These are phyloP conservation scores for Metschnikowia lochheadii DNA, from an alignment of 805 yeast species.

Conservation along the genomic window DNA sequence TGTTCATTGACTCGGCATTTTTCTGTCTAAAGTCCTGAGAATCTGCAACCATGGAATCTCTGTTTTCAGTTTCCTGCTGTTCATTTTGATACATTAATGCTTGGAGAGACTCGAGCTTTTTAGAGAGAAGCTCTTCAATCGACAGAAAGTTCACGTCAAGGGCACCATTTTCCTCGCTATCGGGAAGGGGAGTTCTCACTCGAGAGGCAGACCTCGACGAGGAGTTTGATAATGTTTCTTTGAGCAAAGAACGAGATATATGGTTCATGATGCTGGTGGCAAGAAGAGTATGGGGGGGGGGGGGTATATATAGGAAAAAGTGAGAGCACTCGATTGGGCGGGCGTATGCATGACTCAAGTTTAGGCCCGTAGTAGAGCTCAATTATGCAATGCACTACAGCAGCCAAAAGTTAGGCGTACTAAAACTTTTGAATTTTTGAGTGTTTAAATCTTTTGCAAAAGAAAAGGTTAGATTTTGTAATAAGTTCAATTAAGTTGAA, in stretches of 20 bases:
- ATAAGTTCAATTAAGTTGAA: no score
- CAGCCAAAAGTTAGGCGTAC: neutral
- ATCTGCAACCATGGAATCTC: constrained; percentile 20
- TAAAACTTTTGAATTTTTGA: no score
- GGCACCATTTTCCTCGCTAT: constrained; percentile 33
- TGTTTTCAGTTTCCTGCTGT: constrained; percentile 15
- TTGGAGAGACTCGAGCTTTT: constrained; percentile 30
- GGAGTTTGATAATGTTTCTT: constrained; percentile 21
- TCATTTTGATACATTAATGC: constrained; percentile 15
- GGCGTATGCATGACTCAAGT: neutral
- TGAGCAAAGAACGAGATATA: constrained; percentile 11
- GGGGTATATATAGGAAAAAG: neutral
- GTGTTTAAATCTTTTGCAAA: no score
- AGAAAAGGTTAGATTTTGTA: no score
- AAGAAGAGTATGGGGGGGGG: neutral
- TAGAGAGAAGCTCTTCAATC: constrained; percentile 32
- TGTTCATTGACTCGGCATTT: constrained; percentile 29
- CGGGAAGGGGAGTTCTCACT: constrained; percentile 32
- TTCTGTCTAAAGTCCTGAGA: constrained; percentile 25
- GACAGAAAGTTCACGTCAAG: constrained; percentile 32
- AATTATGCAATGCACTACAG: neutral
- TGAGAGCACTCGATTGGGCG: neutral
- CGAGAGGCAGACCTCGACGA: constrained; percentile 32
- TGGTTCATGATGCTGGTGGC: neutral
- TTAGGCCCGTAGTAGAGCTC: neutral